Percentiles rank a stretch among this genome's conserved stretches.
These are phyloP conservation scores for Arabis alpina DNA, from an alignment of 345 rosid species.

Conservation along the genomic window DNA sequence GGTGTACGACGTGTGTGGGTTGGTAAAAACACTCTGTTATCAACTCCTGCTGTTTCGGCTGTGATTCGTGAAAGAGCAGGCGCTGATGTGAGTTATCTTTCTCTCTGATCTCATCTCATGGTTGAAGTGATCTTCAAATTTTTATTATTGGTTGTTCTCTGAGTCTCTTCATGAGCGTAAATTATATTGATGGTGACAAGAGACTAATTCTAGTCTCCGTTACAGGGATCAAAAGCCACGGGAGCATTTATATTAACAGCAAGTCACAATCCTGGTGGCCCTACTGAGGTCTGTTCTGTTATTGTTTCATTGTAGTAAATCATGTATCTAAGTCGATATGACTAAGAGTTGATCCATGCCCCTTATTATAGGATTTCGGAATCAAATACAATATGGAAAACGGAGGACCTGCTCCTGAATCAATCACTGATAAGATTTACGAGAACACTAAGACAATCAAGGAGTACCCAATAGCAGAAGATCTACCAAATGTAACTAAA, in stretches of 20 bases:
- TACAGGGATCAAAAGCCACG: slow-evolving; percentile 90
- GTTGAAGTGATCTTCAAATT: slow-evolving; percentile 16
- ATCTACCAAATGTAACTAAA: slow-evolving; percentile 68
- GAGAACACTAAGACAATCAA: slow-evolving; percentile 92
- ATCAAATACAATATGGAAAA: slow-evolving; percentile 99
- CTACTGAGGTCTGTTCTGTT: slow-evolving; percentile 68
- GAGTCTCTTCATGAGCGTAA: neutral
- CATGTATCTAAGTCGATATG: too few relatives aligned
- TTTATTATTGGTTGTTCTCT: slow-evolving; percentile 9
- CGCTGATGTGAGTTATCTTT: slow-evolving; percentile 67
- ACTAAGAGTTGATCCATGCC: slow-evolving; percentile 7
- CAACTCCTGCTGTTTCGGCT: slow-evolving; percentile 99
- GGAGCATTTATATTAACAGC: slow-evolving; percentile 99
- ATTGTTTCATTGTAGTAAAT: neutral
- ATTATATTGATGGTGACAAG: slow-evolving; percentile 24
- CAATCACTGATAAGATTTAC: slow-evolving; percentile 89
- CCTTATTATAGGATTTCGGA: slow-evolving; percentile 80
- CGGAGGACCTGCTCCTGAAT: slow-evolving; percentile 99
- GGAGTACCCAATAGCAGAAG: slow-evolving; percentile 78
- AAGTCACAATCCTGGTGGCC: slow-evolving; percentile 99
- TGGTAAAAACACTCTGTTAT: slow-evolving; percentile 91
- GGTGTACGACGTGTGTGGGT: slow-evolving; percentile 96
- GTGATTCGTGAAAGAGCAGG: slow-evolving; percentile 95
- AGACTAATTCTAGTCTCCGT: slow-evolving; percentile 37
- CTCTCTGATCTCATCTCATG: slow-evolving; percentile 3